phyloP scores from a whole-genome alignment of 2,329 filamentous ascomycete species.

The Colletotrichum sp. region DNA sequence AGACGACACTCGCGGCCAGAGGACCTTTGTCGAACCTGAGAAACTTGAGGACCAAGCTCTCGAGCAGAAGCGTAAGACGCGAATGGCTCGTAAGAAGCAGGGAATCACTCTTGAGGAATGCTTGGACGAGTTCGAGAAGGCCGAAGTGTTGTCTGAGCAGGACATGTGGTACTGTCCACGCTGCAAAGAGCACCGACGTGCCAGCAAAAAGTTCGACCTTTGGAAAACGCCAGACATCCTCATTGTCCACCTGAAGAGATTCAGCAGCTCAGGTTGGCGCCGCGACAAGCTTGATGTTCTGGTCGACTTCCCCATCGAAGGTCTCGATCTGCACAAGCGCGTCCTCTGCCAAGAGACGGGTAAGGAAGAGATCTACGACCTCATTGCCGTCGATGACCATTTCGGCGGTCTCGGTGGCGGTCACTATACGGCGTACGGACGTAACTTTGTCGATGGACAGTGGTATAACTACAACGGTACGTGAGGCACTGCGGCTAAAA shows the following conservation, averaged over 20 bases:
- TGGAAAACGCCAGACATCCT: slow-evolving; percentile 97
- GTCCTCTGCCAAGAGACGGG: slow-evolving; percentile 82
- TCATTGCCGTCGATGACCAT: slow-evolving; percentile 96
- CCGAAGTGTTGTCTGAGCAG: slow-evolving; percentile 91
- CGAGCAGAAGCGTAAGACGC: slow-evolving; percentile 64
- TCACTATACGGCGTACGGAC: slow-evolving; percentile 94
- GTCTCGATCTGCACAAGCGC: slow-evolving; percentile 80
- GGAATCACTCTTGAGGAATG: slow-evolving; percentile 90
- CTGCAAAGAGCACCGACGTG: slow-evolving; percentile 91
- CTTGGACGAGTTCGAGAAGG: slow-evolving; percentile 91
- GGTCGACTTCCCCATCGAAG: slow-evolving; percentile 90
- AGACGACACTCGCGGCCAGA: slow-evolving; percentile 59
- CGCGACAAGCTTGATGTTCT: slow-evolving; percentile 90
- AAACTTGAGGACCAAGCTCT: slow-evolving; percentile 69
- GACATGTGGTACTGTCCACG: slow-evolving; percentile 98
- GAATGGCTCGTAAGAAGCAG: slow-evolving; percentile 58
- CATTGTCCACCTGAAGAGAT: slow-evolving; percentile 93
- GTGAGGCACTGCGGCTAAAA: slow-evolving; percentile 32
- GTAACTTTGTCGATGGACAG: slow-evolving; percentile 85
- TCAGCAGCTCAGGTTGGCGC: slow-evolving; percentile 82
- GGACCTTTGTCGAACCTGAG: slow-evolving; percentile 60
- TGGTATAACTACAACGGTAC: slow-evolving; percentile 98
- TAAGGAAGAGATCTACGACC: slow-evolving; percentile 86
- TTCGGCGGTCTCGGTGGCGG: slow-evolving; percentile 92
- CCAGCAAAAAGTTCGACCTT: slow-evolving; percentile 94